phyloP scores from a whole-genome alignment of 257 asterid species.

The Marsdenia floribunda region DNA sequence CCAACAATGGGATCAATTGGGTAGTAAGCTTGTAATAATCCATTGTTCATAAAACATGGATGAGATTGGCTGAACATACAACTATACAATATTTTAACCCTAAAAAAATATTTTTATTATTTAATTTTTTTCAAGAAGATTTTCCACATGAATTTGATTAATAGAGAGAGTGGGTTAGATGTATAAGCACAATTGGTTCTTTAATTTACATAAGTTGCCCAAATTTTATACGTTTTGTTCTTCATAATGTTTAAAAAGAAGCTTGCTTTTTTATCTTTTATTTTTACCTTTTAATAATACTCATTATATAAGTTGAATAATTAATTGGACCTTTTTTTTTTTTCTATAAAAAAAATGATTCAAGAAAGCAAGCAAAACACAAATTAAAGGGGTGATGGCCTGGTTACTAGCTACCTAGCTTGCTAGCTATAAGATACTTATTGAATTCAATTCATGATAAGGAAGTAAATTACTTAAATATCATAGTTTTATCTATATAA shows the following conservation, averaged over 20 bases:
- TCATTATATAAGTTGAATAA: too few species aligned
- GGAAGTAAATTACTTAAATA: too few species aligned
- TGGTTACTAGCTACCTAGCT: too few species aligned
- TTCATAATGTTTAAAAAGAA: not conserved
- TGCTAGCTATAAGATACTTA: too few species aligned
- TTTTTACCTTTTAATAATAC: not conserved
- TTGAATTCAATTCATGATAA: too few species aligned
- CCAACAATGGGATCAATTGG: not conserved
- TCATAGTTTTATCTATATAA: too few species aligned
- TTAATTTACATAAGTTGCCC: not conserved
- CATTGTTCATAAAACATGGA: not conserved
- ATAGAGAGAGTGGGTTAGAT: slow-evolving; percentile 14
- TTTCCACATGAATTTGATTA: not conserved
- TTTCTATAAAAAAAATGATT: not conserved
- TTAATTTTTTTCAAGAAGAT: not conserved
- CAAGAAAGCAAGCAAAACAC: not conserved
- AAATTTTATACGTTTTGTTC: slow-evolving; percentile 7
- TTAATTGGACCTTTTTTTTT: not conserved
- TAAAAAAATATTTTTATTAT: too few species aligned
- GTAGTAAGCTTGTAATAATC: not conserved
- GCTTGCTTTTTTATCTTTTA: not conserved
- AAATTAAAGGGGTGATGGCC: too few species aligned
- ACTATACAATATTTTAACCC: too few species aligned
- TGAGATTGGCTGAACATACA: not conserved
- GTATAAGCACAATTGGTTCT: slow-evolving; percentile 2